phyloP scores from a whole-genome alignment of 2,329 filamentous ascomycete species.

The Sphaceloma murrayae region DNA sequence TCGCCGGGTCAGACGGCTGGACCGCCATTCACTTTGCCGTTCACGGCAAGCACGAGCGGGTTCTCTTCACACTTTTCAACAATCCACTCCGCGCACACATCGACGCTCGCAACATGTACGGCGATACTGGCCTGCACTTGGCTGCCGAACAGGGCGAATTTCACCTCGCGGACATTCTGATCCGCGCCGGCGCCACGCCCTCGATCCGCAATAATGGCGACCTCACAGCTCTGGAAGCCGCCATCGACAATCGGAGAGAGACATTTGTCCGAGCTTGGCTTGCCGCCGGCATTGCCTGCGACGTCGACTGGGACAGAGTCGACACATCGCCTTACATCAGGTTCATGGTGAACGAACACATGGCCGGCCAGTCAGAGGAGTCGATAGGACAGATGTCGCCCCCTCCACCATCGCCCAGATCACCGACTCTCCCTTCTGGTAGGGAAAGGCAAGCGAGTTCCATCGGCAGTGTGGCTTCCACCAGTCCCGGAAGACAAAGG shows the following conservation, averaged over 20 bases:
- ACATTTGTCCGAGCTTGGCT: constrained; percentile 6
- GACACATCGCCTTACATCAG: background rate
- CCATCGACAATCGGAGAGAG: constrained; percentile 1
- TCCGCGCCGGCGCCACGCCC: constrained; percentile 43
- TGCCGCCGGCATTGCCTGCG: background rate
- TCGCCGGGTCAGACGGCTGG: constrained; percentile 7
- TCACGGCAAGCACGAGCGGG: background rate
- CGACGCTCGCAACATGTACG: constrained; percentile 5
- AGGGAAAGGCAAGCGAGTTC: background rate
- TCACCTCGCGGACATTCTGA: constrained; percentile 53
- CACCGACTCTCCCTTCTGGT: background rate
- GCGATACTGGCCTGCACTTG: constrained; percentile 8
- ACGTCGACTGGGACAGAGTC: background rate
- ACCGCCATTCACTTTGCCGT: constrained; percentile 14
- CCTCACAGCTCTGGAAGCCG: constrained; percentile 5
- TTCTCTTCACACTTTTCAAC: background rate
- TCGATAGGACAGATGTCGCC: background rate
- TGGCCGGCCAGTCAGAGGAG: background rate
- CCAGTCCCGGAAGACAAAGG: too few relatives aligned
- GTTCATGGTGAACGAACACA: background rate
- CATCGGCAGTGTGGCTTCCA: background rate
- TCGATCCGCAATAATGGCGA: background rate
- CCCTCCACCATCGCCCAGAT: background rate
- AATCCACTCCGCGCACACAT: background rate
- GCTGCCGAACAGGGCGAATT: constrained; percentile 3